Evolutionary conservation across 257 asterid species (phyloP), one percentile per base, ranked within the genome.

Genomic region (Echites panduratus): DNA sequence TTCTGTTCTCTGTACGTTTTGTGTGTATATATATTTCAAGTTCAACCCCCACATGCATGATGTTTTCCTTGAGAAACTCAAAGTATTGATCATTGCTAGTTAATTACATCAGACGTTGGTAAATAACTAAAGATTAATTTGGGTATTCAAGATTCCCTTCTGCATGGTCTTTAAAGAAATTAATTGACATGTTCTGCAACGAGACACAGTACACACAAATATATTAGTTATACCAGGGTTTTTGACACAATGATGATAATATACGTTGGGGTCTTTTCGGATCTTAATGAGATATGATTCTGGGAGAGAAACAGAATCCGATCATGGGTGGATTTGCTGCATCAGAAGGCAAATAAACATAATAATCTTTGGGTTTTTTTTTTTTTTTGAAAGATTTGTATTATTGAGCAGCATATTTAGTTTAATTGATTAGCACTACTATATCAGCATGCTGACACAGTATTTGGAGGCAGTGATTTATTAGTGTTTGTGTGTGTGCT

Each of bases 271-370:
- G 6, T 49, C 4, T 11, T 49, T 13, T 49, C 9, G 45, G 45
- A 29, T 29, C n/a, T 61, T 32, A 61, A 29, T 61, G 67, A 61
- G 45, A 61, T 61, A 29, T 61, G 44, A 61, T 61, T 61, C 67
- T 61, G 7, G 4, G 22, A 16, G 67, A 61, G 11, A 27, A 14
- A 61, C 67, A 32, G 12, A 61, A 61, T 61, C 67, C 12, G 14
- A 61, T 61, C 44, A 32, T 44, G 67, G 41, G 0, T 49, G 4
- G 67, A 29, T 61, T 61, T n/a, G n/a, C n/a, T 29, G 67, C 45
- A 32, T 29, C 45, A 4, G 9, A 14, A 5, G 24, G 44, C 44
- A 61, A 61, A 29, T 61, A 61, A 61, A 61, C 67, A 61, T 58
- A 58, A 58, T n/a, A n/a, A n/a, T n/a, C n/a, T 58, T 41, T 58